Conservation (phyloP, 164 flowering plant species). For the Chimonanthus salicifolius region DNA sequence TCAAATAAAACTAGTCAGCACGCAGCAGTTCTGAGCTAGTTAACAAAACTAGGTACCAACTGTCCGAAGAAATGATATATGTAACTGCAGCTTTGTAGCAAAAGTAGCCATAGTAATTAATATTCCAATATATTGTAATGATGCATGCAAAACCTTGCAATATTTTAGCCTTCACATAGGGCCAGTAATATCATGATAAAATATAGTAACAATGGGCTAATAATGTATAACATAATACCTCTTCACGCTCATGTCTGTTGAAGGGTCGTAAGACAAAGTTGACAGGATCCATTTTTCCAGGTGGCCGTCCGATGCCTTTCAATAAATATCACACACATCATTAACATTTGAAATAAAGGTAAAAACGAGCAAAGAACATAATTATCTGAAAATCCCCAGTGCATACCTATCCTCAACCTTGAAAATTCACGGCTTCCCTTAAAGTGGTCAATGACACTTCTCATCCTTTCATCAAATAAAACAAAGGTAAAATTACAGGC, state of each 20-base stretch:
- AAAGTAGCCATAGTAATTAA: neutral
- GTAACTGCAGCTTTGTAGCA: neutral
- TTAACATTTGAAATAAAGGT: neutral
- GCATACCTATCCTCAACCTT: slow-evolving; percentile 76
- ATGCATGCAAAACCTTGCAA: neutral
- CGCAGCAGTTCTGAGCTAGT: too few relatives aligned
- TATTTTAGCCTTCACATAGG: neutral
- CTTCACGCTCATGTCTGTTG: slow-evolving; percentile 68
- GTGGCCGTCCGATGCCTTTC: slow-evolving; percentile 90
- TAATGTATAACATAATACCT: slow-evolving; percentile 36
- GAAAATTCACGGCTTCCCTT: slow-evolving; percentile 82
- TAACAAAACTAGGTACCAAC: too few relatives aligned
- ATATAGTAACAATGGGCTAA: too few relatives aligned
- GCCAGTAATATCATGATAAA: too few relatives aligned
- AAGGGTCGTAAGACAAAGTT: slow-evolving; percentile 76
- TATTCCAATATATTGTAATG: neutral
- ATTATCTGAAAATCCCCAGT: too few relatives aligned
- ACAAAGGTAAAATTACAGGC: neutral
- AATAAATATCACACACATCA: slow-evolving; percentile 1
- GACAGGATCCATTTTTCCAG: slow-evolving; percentile 79
- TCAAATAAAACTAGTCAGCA: too few relatives aligned
- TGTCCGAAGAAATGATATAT: too few relatives aligned
- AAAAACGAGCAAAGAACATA: neutral
- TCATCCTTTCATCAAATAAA: slow-evolving; percentile 56
- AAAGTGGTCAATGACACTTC: slow-evolving; percentile 69